Base-by-base conservation (phyloP, 2,329 filamentous ascomycete genomes). In the Pseudocercospora cruenta region DNA sequence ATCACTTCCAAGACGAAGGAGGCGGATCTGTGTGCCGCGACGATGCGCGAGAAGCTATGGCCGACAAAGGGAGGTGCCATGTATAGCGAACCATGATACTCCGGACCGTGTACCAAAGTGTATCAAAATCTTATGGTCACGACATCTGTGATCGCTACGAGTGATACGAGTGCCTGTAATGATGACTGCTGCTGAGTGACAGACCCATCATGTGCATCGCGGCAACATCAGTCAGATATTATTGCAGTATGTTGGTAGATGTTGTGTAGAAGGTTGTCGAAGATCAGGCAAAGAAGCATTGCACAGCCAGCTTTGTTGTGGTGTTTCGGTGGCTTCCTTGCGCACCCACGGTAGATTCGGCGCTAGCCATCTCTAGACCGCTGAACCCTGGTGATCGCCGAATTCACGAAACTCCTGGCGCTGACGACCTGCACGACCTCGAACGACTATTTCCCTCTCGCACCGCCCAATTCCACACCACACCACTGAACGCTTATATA, bases 11-110 rank as follows among this genome's bases (percentile, higher is more conserved):
- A 24, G 51, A 24, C 21, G 51, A 54, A 28, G 51, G 51, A 54
- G 10, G 51, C 51, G 51, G 51, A 28, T 28, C 14, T 54, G 51
- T 54, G 51, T 54, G 22, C 51, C 51, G 51, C 51, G 16, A 39
- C 36, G 36, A n/a, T 39, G 36, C 36, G 36, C 36, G 36, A 16
- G 36, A n/a, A 54, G 51, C 51, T 28, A 28, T 28, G 12, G 51
- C 51, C 51, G 51, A 54, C 24, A 54, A 54, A 54, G 51, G 51
- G 19, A 8, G 21, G 24, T n/a, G 16, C 51, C 51, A 54, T 54
- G 51, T 16, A 28, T 54, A 54, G 51, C 21, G 21, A 54, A 26
- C 51, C 51, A 54, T 54, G 24, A 24, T 53, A 53, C 49, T 53
- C 21, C 49, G 49, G 49, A 53, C 9, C 5, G 49, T 14, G 51